Evolutionary conservation across 768 basidiomycete genomes (phyloP).

Genomic region (Serendipita sp.): DNA sequence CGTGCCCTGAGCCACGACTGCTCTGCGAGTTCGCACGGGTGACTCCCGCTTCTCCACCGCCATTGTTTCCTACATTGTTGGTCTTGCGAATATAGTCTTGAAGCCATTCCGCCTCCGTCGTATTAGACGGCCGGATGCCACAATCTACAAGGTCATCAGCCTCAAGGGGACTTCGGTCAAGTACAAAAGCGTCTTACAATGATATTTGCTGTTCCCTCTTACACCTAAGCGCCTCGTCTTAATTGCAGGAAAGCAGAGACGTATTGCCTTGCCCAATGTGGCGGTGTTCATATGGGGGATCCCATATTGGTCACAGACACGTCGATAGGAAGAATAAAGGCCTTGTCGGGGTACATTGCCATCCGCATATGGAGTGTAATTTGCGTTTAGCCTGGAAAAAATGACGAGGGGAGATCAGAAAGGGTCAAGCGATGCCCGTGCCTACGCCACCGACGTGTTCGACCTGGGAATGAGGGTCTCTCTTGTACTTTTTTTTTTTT

Average conservation of each 20-base stretch:
- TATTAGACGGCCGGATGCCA: constrained; percentile 81
- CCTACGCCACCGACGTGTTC: background rate
- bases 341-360: constrained; percentile 90
- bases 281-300: constrained; percentile 93
- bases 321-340: constrained; percentile 81
- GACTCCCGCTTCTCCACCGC: constrained; percentile 22
- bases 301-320: constrained; percentile 83
- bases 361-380: constrained; percentile 81
- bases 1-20: constrained; percentile 38
- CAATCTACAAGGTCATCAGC: constrained; percentile 43
- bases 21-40: constrained; percentile 22
- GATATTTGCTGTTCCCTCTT: constrained; percentile 90
- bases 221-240: constrained; percentile 87
- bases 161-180: constrained; percentile 18
- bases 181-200: constrained; percentile 35
- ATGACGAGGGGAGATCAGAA: background rate
- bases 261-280: constrained; percentile 86
- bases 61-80: constrained; percentile 39
- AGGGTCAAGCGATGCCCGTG: background rate
- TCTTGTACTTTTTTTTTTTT: too few relatives aligned
- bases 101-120: constrained; percentile 79
- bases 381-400: constrained; percentile 25
- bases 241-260: constrained; percentile 85
- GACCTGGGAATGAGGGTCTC: too few relatives aligned
- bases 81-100: constrained; percentile 86